A percentile compares a stretch with the other conserved stretches of the same genome.
Conservation (phyloP, 176 grass and related monocot genomes). For the Leersia perrieri region DNA sequence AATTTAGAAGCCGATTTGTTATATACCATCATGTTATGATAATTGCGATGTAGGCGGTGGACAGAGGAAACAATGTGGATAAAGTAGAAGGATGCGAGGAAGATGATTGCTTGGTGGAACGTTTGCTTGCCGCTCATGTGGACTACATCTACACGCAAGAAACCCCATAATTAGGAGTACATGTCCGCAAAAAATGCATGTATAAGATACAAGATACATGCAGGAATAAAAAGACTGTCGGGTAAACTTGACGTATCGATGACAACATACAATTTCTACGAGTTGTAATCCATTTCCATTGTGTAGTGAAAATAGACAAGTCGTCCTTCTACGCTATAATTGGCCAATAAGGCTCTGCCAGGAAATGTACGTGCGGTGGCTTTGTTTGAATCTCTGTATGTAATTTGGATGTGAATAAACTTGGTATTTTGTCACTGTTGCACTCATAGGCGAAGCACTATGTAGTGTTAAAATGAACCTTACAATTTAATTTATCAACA, state of each 20-base stretch:
- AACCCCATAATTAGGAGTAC: slow-evolving; percentile 6
- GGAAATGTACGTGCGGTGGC: no score
- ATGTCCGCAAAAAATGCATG: background rate
- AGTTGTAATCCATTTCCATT: no score
- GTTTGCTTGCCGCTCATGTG: slow-evolving; percentile 30
- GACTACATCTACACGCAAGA: slow-evolving; percentile 48
- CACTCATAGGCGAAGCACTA: background rate
- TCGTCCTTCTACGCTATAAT: no score
- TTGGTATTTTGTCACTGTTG: background rate
- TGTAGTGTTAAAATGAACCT: background rate
- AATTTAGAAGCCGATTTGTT: background rate
- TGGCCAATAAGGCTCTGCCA: no score
- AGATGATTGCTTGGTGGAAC: slow-evolving; percentile 21
- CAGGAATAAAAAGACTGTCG: background rate
- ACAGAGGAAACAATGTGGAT: background rate
- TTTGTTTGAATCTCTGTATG: no score
- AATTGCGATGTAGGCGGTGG: slow-evolving; percentile 14
- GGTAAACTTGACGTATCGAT: background rate
- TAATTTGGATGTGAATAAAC: background rate
- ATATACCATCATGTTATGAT: background rate
- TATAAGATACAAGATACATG: background rate
- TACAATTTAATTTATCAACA: background rate
- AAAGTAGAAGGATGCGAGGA: slow-evolving; percentile 11
- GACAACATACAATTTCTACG: no score
- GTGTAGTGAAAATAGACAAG: no score